Evolutionary conservation across 805 yeast genomes (phyloP), one percentile per base, ranked within the genome.

Genomic region (Hanseniaspora thailandica): DNA sequence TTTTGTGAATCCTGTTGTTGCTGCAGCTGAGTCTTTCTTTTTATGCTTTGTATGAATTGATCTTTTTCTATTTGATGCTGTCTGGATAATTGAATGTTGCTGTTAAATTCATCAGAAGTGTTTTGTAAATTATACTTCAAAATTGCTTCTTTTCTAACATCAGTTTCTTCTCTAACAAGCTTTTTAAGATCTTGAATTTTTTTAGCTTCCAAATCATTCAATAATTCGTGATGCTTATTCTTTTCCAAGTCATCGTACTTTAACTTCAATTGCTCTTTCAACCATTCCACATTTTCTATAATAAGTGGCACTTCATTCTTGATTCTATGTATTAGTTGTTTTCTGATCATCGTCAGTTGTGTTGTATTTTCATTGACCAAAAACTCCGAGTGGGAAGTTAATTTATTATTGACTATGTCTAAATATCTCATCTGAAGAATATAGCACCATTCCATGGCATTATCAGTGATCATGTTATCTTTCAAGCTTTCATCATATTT

Each of bases 391-490:
- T 66, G 69, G 10, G 47, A 56, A 5, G 66, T 57, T 39, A 66
- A 54, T 53, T 61, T 66, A 47, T 63, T 61, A 35, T 62, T 61
- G 54, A 63, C 60, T n/a, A 66, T 55, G 45, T 82, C 85, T 22
- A 81, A 73, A 58, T 77, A 81, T 54, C 88, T 65, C 44, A 76
- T 66, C 60, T 80, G 80, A 52, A 79, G 13, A 25, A 38, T 53
- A 25, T 41, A 53, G 38, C 49, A 36, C 55, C 49, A 45, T 38
- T 51, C 55, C 55, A 36, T 45, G 13, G 38, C 49, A 15, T 52
- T 45, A 30, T 52, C 45, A 3, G 36, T 44, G 2, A 39, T 52
- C 23, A 43, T 15, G 3, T 34, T 30, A 20, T 19, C 28, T 6
- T 19, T 35, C 5, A 35, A 17, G 8, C 23, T 28, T 8, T 31